Conservation (phyloP, 805 yeast genomes). For the Spathaspora girioi region DNA sequence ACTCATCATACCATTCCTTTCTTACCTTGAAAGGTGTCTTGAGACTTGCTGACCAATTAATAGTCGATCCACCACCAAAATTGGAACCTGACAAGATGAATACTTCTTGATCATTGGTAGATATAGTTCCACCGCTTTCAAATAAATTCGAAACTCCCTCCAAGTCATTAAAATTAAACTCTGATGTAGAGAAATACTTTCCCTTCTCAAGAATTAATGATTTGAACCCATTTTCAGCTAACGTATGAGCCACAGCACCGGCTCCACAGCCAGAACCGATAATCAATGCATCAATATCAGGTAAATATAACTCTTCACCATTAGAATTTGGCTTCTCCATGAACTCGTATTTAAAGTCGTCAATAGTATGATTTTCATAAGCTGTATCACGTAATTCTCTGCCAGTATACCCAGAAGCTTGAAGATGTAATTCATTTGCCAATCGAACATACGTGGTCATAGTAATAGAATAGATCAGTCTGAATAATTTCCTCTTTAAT, state of each 20-base stretch:
- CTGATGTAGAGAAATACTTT: slow-evolving; percentile 31
- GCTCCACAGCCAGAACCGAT: slow-evolving; percentile 55
- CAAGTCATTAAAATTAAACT: slow-evolving; percentile 33
- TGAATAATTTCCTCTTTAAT: slow-evolving; percentile 30
- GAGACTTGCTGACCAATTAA: slow-evolving; percentile 55
- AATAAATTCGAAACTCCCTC: slow-evolving; percentile 34
- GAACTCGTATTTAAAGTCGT: slow-evolving; percentile 26
- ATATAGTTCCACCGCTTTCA: slow-evolving; percentile 36
- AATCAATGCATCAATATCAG: slow-evolving; percentile 42
- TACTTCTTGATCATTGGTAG: slow-evolving; percentile 31
- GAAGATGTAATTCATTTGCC: slow-evolving; percentile 30
- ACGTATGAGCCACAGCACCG: slow-evolving; percentile 48
- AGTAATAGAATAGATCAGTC: slow-evolving; percentile 23
- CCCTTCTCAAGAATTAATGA: slow-evolving; percentile 53
- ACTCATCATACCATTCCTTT: slow-evolving; percentile 46
- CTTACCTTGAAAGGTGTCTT: slow-evolving; percentile 49
- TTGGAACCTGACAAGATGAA: slow-evolving; percentile 48
- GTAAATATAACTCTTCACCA: slow-evolving; percentile 28
- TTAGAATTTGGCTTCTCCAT: slow-evolving; percentile 26
- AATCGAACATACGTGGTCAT: slow-evolving; percentile 20
- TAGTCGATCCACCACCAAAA: slow-evolving; percentile 57
- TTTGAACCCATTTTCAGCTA: slow-evolving; percentile 39
- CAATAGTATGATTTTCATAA: slow-evolving; percentile 21
- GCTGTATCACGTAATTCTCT: slow-evolving; percentile 25
- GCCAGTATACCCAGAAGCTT: slow-evolving; percentile 38